Evolutionary conservation across 148 eudicot genomes (phyloP).

Genomic region (Suaeda aralocaspica): DNA sequence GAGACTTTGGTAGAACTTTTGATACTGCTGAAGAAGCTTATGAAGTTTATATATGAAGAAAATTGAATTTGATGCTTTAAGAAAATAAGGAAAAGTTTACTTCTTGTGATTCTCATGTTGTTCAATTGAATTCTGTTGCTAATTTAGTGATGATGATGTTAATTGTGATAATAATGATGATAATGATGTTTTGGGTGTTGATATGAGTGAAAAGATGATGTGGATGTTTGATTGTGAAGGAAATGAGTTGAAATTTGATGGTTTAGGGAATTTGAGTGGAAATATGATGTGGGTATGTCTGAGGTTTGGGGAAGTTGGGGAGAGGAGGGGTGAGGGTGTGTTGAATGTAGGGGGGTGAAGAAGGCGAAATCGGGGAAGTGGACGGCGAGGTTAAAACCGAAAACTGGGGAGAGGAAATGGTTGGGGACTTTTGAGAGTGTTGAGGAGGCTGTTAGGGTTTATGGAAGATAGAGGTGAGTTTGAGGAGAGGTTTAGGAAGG

Average conservation of each 20-base stretch:
- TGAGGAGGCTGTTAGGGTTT: constrained; percentile 24
- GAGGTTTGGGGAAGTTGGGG: neutral
- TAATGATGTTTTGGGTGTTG: too few species aligned
- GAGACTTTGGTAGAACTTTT: constrained; percentile 39
- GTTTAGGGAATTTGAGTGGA: neutral
- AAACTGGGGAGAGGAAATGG: constrained; percentile 16
- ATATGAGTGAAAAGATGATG: too few species aligned
- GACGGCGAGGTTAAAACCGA: constrained; percentile 24
- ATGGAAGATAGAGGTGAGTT: constrained; percentile 23
- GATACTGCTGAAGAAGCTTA: constrained; percentile 37
- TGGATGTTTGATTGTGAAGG: too few species aligned
- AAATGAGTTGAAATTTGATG: neutral
- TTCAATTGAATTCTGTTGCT: too few species aligned
- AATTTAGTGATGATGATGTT: too few species aligned
- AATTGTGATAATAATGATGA: too few species aligned
- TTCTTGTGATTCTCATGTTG: too few species aligned
- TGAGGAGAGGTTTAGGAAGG: constrained; percentile 16
- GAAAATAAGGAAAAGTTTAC: neutral
- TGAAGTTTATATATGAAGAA: constrained; percentile 29
- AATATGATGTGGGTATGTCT: constrained; percentile 1
- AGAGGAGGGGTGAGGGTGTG: neutral
- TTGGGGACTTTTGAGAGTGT: constrained; percentile 21
- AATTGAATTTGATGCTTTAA: constrained; percentile 29
- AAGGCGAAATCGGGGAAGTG: constrained; percentile 29
- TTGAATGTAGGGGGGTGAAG: constrained; percentile 18